phyloP scores from a whole-genome alignment of 129 eudicot genomes.

The Artemisia tridentata region DNA sequence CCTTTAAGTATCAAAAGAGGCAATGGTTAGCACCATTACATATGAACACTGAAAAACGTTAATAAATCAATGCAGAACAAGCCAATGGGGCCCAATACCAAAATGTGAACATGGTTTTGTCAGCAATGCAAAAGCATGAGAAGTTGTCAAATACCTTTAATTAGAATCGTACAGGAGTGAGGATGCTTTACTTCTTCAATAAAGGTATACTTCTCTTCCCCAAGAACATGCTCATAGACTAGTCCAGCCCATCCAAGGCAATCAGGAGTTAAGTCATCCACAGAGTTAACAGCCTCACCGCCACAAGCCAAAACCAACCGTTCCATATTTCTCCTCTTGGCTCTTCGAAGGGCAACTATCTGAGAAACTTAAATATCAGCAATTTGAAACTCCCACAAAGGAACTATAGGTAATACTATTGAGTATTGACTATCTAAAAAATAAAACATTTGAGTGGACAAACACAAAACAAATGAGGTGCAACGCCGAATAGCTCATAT shows the following conservation, averaged over 20 bases:
- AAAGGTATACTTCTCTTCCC: slow-evolving; percentile 90
- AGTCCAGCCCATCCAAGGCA: slow-evolving; percentile 98
- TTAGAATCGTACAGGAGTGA: slow-evolving; percentile 79
- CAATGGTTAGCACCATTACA: too few relatives aligned
- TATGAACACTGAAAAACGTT: too few relatives aligned
- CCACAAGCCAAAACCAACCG: slow-evolving; percentile 90
- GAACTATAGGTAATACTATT: too few relatives aligned
- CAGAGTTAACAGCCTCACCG: slow-evolving; percentile 92
- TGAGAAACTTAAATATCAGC: slow-evolving; percentile 3
- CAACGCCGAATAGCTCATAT: too few relatives aligned
- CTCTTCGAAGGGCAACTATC: slow-evolving; percentile 94
- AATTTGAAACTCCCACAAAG: too few relatives aligned
- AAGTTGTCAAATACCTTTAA: slow-evolving; percentile 49
- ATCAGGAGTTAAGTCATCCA: slow-evolving; percentile 79
- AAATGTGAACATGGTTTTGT: too few relatives aligned
- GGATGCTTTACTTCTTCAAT: slow-evolving; percentile 89
- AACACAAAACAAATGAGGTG: too few relatives aligned
- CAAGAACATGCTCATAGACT: slow-evolving; percentile 91
- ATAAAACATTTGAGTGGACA: too few relatives aligned
- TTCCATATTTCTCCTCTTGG: slow-evolving; percentile 95
- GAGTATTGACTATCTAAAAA: too few relatives aligned
- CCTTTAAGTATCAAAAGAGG: slow-evolving; percentile 30
- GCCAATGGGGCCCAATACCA: too few relatives aligned
- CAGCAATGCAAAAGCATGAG: too few relatives aligned
- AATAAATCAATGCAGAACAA: not conserved